Evolutionary conservation across 2,329 filamentous ascomycete genomes (phyloP).

Genomic region (Penicillium verrucosum): DNA sequence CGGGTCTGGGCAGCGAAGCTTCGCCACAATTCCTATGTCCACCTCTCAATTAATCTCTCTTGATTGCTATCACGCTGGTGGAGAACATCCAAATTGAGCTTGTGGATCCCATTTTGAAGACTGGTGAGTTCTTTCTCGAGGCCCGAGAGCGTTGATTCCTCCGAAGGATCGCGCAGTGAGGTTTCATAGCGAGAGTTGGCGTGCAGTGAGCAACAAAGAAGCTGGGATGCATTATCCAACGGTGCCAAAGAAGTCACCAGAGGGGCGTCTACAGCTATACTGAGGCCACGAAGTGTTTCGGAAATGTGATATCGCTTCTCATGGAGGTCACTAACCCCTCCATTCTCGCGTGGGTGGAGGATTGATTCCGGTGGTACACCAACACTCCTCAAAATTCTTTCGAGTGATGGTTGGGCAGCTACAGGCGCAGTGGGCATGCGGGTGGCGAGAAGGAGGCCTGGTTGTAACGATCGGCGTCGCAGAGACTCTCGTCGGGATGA

Average conservation of each 20-base stretch:
- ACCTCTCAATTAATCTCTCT: constrained; percentile 34
- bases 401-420: constrained; percentile 27
- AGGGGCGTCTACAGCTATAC: constrained; percentile 30
- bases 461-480: constrained; percentile 27
- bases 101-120: constrained; percentile 34
- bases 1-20: neutral
- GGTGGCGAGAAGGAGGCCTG: constrained; percentile 15
- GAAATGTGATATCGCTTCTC: constrained; percentile 32
- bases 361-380: constrained; percentile 31
- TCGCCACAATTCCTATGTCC: constrained; percentile 20
- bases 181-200: constrained; percentile 28
- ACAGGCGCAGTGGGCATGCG: constrained; percentile 12
- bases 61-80: constrained; percentile 31
- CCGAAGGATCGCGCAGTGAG: constrained; percentile 28
- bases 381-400: constrained; percentile 34
- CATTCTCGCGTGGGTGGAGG: constrained; percentile 20
- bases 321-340: constrained; percentile 21
- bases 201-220: constrained; percentile 32
- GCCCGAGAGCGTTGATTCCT: constrained; percentile 26
- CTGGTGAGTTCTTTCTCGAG: constrained; percentile 32
- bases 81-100: constrained; percentile 34
- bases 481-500: constrained; percentile 28
- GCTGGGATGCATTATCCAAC: constrained; percentile 32
- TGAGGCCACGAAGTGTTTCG: constrained; percentile 28
- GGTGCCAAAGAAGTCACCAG: constrained; percentile 29